Base-by-base conservation (phyloP, 495 filamentous ascomycete genomes). In the Penicillium lividum region DNA sequence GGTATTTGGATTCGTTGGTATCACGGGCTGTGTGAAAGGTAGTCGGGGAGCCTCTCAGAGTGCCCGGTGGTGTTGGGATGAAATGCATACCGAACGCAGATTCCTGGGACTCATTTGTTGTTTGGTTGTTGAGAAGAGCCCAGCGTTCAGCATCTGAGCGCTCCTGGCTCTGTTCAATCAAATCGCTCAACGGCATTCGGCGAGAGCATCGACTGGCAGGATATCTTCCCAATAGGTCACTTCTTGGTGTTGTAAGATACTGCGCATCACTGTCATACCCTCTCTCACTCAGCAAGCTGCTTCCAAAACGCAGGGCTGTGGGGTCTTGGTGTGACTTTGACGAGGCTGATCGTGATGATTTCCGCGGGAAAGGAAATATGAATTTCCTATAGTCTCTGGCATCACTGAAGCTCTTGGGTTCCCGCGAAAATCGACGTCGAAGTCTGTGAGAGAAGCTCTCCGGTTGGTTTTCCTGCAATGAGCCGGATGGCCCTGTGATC, bases 221-320 rank as follows among this genome's bases (percentile, higher is more conserved):
- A 8, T 55, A 61, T 34, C 33, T 44, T 6, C 7, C 47, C 5
- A 61, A 40, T 11, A 54, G 51, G 5, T 54, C 36, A 13, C 67
- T 67, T 9, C 56, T 63, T 16, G 76, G 75, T 15, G 69, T 76
- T 8, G 63, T 47, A 13, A 80, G 70, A 40, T 50, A 72, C 46
- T 74, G 73, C 3, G 77, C 77, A 64, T 80, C 77, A 42, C 76
- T 79, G 53, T 80, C 77, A 47, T 80, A 80, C 7, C 70, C 73
- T 57, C 67, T 65, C 40, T 73, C 75, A 36, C 72, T 80, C 66
- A 74, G 69, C 60, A 78, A 52, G 52, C 76, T 76, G 55, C 71
- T 69, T 27, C 67, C 68, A 16, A 69, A 65, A 18, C 51, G 54
- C 5, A 73, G 53, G 7, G 58, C 53, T 3, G 64, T 47, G 2